These are phyloP conservation scores for Saxophila tyrrhenica DNA, from an alignment of 495 filamentous ascomycete genomes.

Conservation along the genomic window DNA sequence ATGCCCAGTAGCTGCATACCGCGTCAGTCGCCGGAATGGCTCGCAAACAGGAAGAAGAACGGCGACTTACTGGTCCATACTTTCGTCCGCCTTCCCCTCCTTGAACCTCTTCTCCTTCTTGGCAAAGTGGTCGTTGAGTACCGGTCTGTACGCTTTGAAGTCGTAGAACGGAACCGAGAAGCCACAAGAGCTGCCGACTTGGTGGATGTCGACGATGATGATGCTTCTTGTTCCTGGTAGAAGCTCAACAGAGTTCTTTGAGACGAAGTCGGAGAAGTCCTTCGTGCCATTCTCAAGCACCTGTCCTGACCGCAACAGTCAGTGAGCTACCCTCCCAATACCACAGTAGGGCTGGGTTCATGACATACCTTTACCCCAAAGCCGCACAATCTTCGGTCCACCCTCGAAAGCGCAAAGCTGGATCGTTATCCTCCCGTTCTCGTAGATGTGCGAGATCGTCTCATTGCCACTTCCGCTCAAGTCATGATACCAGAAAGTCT, in stretches of 20 bases:
- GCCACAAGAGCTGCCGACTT: slow-evolving; percentile 34
- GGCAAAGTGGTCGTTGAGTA: slow-evolving; percentile 38
- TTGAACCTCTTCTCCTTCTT: slow-evolving; percentile 34
- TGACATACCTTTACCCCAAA: slow-evolving; percentile 23
- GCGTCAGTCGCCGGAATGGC: neutral
- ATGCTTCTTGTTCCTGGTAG: slow-evolving; percentile 21
- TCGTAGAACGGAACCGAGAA: slow-evolving; percentile 43
- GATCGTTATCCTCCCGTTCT: slow-evolving; percentile 28
- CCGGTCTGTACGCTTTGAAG: slow-evolving; percentile 38
- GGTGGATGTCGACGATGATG: slow-evolving; percentile 26
- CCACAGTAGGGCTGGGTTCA: neutral
- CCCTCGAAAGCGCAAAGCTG: slow-evolving; percentile 27
- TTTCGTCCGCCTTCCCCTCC: slow-evolving; percentile 36
- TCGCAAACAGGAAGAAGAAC: too few species aligned
- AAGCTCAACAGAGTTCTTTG: slow-evolving; percentile 16
- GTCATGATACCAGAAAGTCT: slow-evolving; percentile 27
- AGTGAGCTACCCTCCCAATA: neutral
- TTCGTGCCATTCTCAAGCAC: slow-evolving; percentile 21
- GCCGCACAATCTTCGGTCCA: slow-evolving; percentile 22
- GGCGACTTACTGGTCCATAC: slow-evolving; percentile 35
- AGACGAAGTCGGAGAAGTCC: slow-evolving; percentile 21
- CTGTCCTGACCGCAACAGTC: slow-evolving; percentile 8
- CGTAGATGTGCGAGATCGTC: slow-evolving; percentile 25
- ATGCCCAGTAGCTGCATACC: slow-evolving; percentile 42
- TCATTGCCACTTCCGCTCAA: slow-evolving; percentile 26